Base-by-base conservation (phyloP, 1,139 yeast genomes). In the Taphrina flavorubra region DNA sequence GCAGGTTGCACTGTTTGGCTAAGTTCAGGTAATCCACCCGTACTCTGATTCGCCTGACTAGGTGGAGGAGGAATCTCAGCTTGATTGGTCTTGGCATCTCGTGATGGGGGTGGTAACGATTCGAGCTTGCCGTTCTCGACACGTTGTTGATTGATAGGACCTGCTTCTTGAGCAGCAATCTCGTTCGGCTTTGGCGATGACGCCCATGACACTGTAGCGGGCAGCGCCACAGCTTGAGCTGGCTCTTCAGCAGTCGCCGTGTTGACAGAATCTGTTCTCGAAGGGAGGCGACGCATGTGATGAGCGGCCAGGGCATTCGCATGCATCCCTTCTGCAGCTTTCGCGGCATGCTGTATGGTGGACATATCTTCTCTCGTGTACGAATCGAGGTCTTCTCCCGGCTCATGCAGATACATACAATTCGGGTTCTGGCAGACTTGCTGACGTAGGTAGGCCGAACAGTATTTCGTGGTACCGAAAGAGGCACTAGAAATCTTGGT, bases 371-470 rank as follows among this genome's bases (percentile, higher is more conserved):
- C 95, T 79, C 97, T 87, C 44, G 97, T 90, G 79, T 91, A 94
- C 14, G 74, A 72, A 76, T 95, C 99, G 0, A 98, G 98, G 78
- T 95, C 99, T 80, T 95, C 99, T 71, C 99, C 99, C 2, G 99
- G 99, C 78, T 95, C 99, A 78, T 95, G 99, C 75, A 95, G 83
- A 76, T 94, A 95, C 99, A 95, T 95, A 83, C 99, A 95, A 77
- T 92, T 92, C 71, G 99, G 99, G 79, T 95, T 95, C 71, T 97
- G 99, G 80, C 99, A 95, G 25, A 96, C 88, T 77, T 91, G 96
- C 51, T 97, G 97, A 73, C 98, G 85, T 73, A 95, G 82, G 77
- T 95, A 95, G 1, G 97, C 89, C 16, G 97, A 91, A 78, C 99
- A 95, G 80, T 95, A 95, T 79, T 95, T 95, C 14, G 99, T 95